These are phyloP conservation scores for Galerina sulciceps DNA, from an alignment of 768 basidiomycete species.

Conservation along the genomic window DNA sequence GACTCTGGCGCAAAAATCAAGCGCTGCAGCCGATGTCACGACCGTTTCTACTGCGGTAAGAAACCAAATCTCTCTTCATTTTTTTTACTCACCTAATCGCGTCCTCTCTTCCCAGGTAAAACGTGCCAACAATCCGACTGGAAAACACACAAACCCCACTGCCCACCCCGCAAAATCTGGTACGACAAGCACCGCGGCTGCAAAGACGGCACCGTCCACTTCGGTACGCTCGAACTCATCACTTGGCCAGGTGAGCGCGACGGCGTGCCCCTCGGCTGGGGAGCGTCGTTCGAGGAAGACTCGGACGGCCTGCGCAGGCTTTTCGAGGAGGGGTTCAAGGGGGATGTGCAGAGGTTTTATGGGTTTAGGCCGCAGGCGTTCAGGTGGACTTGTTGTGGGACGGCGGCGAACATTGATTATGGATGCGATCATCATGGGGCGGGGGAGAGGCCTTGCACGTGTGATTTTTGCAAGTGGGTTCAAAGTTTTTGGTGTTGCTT, in stretches of 20 bases:
- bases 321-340: neutral
- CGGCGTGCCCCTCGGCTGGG: neutral
- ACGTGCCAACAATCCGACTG: neutral
- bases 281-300: neutral
- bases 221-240: neutral
- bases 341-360: neutral
- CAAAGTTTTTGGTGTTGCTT: neutral
- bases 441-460: slow-evolving; percentile 33
- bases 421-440: slow-evolving; percentile 40
- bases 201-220: neutral
- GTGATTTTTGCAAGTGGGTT: slow-evolving; percentile 37
- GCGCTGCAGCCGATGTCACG: slow-evolving; percentile 4
- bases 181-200: neutral
- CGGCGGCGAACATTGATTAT: slow-evolving; percentile 28
- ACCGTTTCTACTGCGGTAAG: slow-evolving; percentile 11
- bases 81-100: neutral
- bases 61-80: neutral
- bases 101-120: neutral
- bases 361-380: slow-evolving; percentile 29
- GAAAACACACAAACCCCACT: neutral
- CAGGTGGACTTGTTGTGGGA: slow-evolving; percentile 39
- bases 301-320: too few relatives aligned
- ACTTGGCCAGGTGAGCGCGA: neutral
- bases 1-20: neutral
- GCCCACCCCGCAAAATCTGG: neutral